These are phyloP conservation scores for Musa troglodytarum DNA, from an alignment of 176 grass and related monocot species.

Conservation along the genomic window DNA sequence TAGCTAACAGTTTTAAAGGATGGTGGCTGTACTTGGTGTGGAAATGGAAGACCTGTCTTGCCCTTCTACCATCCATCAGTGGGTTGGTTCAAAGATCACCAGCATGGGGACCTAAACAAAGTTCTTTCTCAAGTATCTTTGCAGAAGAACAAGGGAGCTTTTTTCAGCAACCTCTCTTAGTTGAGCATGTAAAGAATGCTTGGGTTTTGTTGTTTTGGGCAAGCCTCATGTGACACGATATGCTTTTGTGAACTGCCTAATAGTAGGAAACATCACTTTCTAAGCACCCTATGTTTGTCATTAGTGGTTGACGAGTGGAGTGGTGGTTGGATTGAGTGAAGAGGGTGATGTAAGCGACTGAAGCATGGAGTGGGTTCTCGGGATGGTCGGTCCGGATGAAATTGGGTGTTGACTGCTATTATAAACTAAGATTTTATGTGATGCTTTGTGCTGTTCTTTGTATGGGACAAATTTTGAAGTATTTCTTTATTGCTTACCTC, in stretches of 20 bases:
- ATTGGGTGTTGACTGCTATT: background rate
- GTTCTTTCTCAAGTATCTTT: background rate
- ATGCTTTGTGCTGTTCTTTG: background rate
- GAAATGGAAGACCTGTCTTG: background rate
- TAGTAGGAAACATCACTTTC: background rate
- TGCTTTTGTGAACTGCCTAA: background rate
- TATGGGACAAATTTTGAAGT: background rate
- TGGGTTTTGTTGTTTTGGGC: background rate
- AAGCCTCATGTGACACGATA: background rate
- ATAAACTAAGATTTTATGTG: background rate
- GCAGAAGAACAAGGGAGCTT: background rate
- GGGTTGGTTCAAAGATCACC: background rate
- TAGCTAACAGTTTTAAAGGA: background rate
- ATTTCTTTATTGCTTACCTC: background rate
- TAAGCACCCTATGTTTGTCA: background rate
- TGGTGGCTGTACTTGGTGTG: background rate
- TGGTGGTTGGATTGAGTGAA: background rate
- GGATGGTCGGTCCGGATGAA: background rate
- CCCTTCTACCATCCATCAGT: background rate
- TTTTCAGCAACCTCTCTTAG: background rate
- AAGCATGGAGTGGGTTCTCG: background rate
- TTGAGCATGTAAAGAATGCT: background rate
- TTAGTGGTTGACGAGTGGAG: background rate
- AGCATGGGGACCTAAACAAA: background rate
- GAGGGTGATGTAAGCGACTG: background rate